Conservation (phyloP, 2,329 filamentous ascomycete species). For the Fusarium sublunatum region DNA sequence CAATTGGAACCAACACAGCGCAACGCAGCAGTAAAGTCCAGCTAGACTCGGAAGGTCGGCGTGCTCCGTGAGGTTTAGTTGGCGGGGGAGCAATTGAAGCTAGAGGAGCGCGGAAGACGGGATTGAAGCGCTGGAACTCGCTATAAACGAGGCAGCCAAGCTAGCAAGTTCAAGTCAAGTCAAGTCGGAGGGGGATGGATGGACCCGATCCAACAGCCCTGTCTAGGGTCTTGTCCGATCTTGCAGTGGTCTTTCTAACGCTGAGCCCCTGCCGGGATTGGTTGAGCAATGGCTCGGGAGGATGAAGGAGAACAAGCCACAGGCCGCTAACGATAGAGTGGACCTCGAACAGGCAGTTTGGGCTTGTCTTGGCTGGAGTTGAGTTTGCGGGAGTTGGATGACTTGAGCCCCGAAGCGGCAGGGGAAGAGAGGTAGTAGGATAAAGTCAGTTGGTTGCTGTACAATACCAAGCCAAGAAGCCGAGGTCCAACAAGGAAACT, state of each 20-base stretch:
- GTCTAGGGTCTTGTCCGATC: conserved; percentile 38
- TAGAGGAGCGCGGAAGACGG: conserved; percentile 36
- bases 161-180: neutral
- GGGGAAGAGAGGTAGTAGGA: conserved; percentile 2
- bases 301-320: conserved; percentile 29
- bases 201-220: conserved; percentile 20
- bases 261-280: conserved; percentile 9
- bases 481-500: conserved; percentile 23
- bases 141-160: conserved; percentile 13
- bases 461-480: conserved; percentile 14
- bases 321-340: conserved; percentile 26
- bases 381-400: conserved; percentile 35
- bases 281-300: neutral
- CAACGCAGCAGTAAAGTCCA: conserved; percentile 6
- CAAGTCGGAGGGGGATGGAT: conserved; percentile 1
- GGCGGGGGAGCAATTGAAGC: conserved; percentile 22
- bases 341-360: conserved; percentile 20
- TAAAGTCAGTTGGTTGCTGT: conserved; percentile 8
- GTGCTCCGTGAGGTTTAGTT: conserved; percentile 14
- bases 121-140: conserved; percentile 35
- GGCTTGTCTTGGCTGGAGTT: conserved; percentile 20
- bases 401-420: conserved; percentile 28
- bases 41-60: conserved; percentile 11
- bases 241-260: conserved; percentile 15
- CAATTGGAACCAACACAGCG: conserved; percentile 15